These are phyloP conservation scores for Aspergillus unguis DNA, from an alignment of 2,329 filamentous ascomycete species.

Conservation along the genomic window DNA sequence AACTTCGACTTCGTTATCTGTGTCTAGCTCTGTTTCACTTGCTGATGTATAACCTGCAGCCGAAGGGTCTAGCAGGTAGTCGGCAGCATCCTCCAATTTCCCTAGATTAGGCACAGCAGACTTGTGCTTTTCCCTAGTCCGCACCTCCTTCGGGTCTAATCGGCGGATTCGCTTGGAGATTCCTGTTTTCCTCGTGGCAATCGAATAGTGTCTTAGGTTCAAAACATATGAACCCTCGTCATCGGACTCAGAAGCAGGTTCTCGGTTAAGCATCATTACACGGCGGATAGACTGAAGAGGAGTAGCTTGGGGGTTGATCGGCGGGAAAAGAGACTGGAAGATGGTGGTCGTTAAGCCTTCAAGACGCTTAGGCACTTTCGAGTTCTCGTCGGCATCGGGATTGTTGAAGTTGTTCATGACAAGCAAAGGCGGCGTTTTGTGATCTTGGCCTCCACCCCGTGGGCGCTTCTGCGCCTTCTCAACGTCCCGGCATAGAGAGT, in stretches of 20 bases:
- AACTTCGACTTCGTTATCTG: slow-evolving; percentile 92
- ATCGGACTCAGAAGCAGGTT: slow-evolving; percentile 46
- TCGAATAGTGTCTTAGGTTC: slow-evolving; percentile 90
- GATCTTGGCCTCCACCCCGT: slow-evolving; percentile 78
- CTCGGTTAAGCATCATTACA: slow-evolving; percentile 85
- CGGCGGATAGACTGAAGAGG: slow-evolving; percentile 89
- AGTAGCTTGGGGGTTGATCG: slow-evolving; percentile 87
- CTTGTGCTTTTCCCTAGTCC: slow-evolving; percentile 65
- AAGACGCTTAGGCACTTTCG: slow-evolving; percentile 83
- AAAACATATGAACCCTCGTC: slow-evolving; percentile 70
- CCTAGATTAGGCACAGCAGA: slow-evolving; percentile 78
- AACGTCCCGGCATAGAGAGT: slow-evolving; percentile 90
- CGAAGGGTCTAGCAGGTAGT: slow-evolving; percentile 80
- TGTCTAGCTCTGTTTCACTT: slow-evolving; percentile 88
- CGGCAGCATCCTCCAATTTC: slow-evolving; percentile 86
- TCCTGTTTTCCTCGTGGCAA: slow-evolving; percentile 82
- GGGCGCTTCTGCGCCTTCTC: slow-evolving; percentile 79
- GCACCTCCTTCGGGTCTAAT: slow-evolving; percentile 79
- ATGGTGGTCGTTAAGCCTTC: slow-evolving; percentile 89
- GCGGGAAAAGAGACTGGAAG: slow-evolving; percentile 93
- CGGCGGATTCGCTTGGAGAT: slow-evolving; percentile 79
- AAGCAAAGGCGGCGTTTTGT: slow-evolving; percentile 77
- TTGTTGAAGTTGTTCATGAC: slow-evolving; percentile 98
- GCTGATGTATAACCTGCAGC: slow-evolving; percentile 87
- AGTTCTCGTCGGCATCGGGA: slow-evolving; percentile 53